Percentiles rank a stretch among this genome's conserved stretches.
These are phyloP conservation scores for Vicia faba DNA, from an alignment of 306 rosid species.

Conservation along the genomic window DNA sequence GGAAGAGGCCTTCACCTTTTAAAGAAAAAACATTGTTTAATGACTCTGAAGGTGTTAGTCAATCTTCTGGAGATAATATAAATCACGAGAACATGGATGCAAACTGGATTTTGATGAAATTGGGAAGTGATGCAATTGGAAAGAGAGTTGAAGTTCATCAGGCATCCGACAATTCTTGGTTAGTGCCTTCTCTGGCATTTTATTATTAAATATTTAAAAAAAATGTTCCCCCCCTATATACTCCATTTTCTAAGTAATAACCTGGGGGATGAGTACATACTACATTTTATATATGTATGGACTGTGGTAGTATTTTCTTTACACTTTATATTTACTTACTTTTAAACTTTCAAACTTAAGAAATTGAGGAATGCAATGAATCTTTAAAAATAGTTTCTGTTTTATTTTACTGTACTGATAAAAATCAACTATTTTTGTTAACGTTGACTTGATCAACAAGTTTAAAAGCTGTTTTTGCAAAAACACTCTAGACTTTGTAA, in stretches of 20 bases:
- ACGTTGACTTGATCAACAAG: neutral
- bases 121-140: constrained; percentile 95
- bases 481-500: constrained; percentile 2
- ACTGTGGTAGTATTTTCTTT: neutral
- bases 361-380: constrained; percentile 3
- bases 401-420: constrained; percentile 13
- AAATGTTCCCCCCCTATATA: constrained; percentile 8
- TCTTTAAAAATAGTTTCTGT: neutral
- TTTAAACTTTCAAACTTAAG: constrained; percentile 15
- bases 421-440: neutral
- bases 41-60: constrained; percentile 53
- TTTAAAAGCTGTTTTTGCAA: neutral
- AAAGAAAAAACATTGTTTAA: constrained; percentile 58
- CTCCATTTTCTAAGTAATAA: neutral
- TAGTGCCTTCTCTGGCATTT: constrained; percentile 39
- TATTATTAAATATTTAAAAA: constrained; percentile 21
- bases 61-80: constrained; percentile 54
- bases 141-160: constrained; percentile 98
- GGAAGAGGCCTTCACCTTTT: constrained; percentile 83
- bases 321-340: neutral
- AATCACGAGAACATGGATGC: constrained; percentile 93
- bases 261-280: too few species aligned
- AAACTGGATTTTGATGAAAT: constrained; percentile 90
- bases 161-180: constrained; percentile 85
- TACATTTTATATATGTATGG: neutral